Conservation (phyloP, 225 moss, liverwort and hornwort genomes). For the Polytrichum formosum region DNA sequence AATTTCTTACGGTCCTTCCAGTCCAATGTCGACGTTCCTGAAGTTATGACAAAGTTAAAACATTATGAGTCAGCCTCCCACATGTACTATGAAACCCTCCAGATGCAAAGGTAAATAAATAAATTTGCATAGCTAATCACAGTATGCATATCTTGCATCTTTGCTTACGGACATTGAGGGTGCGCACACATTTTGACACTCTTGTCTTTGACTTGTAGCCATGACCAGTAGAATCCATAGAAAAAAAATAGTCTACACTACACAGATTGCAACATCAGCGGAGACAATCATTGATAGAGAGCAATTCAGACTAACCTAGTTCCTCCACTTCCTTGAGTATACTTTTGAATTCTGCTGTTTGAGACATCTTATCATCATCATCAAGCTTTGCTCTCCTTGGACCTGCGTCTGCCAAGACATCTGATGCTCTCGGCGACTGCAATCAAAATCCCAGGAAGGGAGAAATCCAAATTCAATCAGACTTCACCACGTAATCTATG, state of each 20-base stretch:
- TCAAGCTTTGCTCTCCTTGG: constrained; percentile 25
- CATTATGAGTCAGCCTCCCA: background rate
- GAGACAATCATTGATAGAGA: background rate
- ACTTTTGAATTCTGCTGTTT: constrained; percentile 55
- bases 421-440: constrained; percentile 61
- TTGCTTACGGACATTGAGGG: too few relatives aligned
- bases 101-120: too few relatives aligned
- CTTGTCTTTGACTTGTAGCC: too few relatives aligned
- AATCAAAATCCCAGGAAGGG: background rate
- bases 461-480: background rate
- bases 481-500: too few relatives aligned
- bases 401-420: constrained; percentile 53
- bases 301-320: constrained; percentile 48
- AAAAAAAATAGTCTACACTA: too few relatives aligned
- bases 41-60: background rate
- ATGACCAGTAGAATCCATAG: too few relatives aligned
- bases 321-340: constrained; percentile 89
- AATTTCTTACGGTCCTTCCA: constrained; percentile 93
- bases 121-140: too few relatives aligned
- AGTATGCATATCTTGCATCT: too few relatives aligned
- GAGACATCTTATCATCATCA: constrained; percentile 39
- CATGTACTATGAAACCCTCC: too few relatives aligned
- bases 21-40: constrained; percentile 80
- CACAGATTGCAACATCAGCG: too few relatives aligned
- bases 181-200: too few relatives aligned